A percentile compares a stretch with the other conserved stretches of the same genome.
phyloP scores from a whole-genome alignment of 306 rosid species.

The Trifolium repens region DNA sequence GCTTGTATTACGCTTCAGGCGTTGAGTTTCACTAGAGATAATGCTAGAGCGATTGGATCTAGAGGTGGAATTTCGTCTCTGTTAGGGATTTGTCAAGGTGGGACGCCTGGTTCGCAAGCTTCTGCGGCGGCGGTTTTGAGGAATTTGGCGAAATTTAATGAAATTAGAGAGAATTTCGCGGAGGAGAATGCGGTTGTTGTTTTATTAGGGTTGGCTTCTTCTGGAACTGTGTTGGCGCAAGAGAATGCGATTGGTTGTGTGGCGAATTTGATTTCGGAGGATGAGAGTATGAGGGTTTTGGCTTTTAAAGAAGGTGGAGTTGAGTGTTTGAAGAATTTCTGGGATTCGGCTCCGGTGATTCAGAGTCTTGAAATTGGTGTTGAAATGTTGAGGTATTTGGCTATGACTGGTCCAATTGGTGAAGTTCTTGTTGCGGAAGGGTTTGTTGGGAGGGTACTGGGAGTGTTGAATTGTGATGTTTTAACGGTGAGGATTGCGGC shows the following conservation, averaged over 20 bases:
- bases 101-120: constrained; percentile 89
- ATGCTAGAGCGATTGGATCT: constrained; percentile 83
- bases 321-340: constrained; percentile 72
- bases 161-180: constrained; percentile 66
- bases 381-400: constrained; percentile 68
- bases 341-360: constrained; percentile 66
- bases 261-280: constrained; percentile 65
- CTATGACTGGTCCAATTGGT: constrained; percentile 49
- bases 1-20: constrained; percentile 77
- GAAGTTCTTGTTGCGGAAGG: constrained; percentile 72
- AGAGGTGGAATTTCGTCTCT: constrained; percentile 91
- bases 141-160: constrained; percentile 63
- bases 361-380: constrained; percentile 72
- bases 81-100: constrained; percentile 82
- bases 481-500: constrained; percentile 73
- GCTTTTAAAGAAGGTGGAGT: constrained; percentile 76
- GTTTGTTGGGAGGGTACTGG: constrained; percentile 57
- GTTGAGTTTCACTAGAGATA: constrained; percentile 68
- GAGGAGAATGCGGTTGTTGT: constrained; percentile 78
- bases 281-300: constrained; percentile 59
- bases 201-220: constrained; percentile 64
- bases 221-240: constrained; percentile 74
- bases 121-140: constrained; percentile 80
- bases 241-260: constrained; percentile 84
- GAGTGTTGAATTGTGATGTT: constrained; percentile 68